phyloP scores from a whole-genome alignment of 441 rosid genomes.

The Metrosideros polymorpha region DNA sequence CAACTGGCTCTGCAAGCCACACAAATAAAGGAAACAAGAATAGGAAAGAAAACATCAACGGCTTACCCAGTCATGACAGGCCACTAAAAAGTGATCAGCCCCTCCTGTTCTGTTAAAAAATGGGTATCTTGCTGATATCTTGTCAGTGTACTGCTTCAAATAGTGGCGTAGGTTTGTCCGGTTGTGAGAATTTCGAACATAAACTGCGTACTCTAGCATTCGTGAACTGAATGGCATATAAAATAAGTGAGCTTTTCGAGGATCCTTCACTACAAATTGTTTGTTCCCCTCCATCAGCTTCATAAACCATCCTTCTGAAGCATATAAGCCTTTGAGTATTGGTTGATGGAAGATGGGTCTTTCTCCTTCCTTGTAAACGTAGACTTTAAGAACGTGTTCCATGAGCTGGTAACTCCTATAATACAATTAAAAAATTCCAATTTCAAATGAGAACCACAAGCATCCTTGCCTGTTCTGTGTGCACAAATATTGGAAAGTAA shows the following conservation, averaged over 20 bases:
- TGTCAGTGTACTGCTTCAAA: slow-evolving; percentile 46
- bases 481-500: not conserved
- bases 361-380: slow-evolving; percentile 51
- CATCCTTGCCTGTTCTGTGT: not conserved
- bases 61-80: slow-evolving; percentile 80
- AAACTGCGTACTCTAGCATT: slow-evolving; percentile 54
- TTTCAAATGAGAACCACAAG: not conserved
- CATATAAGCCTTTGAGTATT: slow-evolving; percentile 65
- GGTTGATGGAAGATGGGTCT: slow-evolving; percentile 63
- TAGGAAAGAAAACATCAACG: not conserved
- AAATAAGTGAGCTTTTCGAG: slow-evolving; percentile 51
- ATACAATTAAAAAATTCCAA: not conserved
- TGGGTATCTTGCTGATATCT: slow-evolving; percentile 52
- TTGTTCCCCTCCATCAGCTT: slow-evolving; percentile 62
- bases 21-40: not conserved
- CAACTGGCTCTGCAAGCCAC: not conserved
- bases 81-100: slow-evolving; percentile 67
- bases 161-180: slow-evolving; percentile 58
- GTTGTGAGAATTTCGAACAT: slow-evolving; percentile 64
- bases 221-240: slow-evolving; percentile 78
- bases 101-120: slow-evolving; percentile 64
- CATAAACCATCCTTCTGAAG: slow-evolving; percentile 86
- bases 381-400: slow-evolving; percentile 52
- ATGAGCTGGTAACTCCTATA: slow-evolving; percentile 72
- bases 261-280: slow-evolving; percentile 49